Base-by-base conservation (phyloP, 139 green algal genomes). In the Asterochloris erici region DNA sequence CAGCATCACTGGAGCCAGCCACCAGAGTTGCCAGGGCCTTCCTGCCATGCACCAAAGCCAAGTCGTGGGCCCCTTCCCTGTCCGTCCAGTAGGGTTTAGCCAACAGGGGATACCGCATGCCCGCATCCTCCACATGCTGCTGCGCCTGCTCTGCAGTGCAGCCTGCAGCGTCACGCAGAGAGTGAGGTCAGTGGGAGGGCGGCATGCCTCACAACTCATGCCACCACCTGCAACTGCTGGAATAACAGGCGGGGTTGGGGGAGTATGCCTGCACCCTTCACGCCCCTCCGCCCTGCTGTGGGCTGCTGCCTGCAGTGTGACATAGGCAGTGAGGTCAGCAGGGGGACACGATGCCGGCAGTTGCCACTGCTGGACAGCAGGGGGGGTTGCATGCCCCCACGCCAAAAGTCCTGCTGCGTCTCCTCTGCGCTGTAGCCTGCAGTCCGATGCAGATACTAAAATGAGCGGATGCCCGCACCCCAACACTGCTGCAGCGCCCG, bases 81-180 rank as follows among this genome's bases (percentile, higher is more conserved):
- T 96, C 94, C 9, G 94, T 90, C 89, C 89, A 96, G 61, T 94
- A 81, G 9, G 92, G 91, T 86, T 98, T 98, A n/a, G 90, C 90
- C 74, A 98, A 74, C 84, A 98, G 77, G 6, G 94, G 94, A 28
- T 86, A 89, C 1, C 12, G 26, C 71, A 97, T 84, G 14, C 87
- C 86, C 0, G 83, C 83, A 11, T 69, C 78, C 12, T 68, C 16
- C 77, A 95, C 26, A 47, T 78, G 54, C 0, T 68, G 64, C 47
- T 77, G 12, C 0, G 86, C 91, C 27, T 86, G 28, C n/a, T 74
- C 78, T 9, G 85, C 75, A 29, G 19, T 73, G 26, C 68, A 80
- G 28, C 85, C 85, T 74, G 81, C 82, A 76, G 74, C 0, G 62
- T 38, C 2, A 15, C 23, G n/a, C 23, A 38, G 19, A 9, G 9